Percentiles rank a stretch among this genome's conserved stretches.
phyloP scores from a whole-genome alignment of 306 rosid genomes.

The Corylus heterophylla region DNA sequence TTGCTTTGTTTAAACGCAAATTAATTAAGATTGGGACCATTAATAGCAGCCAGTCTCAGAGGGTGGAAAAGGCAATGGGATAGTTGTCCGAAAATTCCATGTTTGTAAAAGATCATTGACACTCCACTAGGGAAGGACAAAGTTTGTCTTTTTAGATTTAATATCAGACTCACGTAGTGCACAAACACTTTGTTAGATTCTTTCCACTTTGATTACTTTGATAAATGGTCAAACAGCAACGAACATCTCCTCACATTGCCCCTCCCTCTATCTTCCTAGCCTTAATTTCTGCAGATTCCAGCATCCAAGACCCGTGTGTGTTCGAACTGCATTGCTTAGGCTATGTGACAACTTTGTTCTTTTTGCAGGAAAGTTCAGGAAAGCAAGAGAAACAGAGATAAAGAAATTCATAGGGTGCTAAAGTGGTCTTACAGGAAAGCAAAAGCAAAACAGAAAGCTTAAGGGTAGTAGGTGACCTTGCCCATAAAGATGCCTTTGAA shows the following conservation, averaged over 20 bases:
- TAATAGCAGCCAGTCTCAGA: constrained; percentile 1
- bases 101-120: constrained; percentile 21
- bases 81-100: constrained; percentile 48
- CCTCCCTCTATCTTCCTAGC: background rate
- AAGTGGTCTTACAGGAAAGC: constrained; percentile 38
- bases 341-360: constrained; percentile 1
- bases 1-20: constrained; percentile 36
- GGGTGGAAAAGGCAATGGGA: constrained; percentile 15
- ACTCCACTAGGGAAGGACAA: constrained; percentile 48
- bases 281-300: background rate
- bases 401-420: constrained; percentile 28
- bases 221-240: background rate
- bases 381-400: constrained; percentile 11
- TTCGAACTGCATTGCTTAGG: constrained; percentile 8
- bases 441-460: constrained; percentile 41
- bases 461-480: constrained; percentile 37
- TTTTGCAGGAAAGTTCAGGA: constrained; percentile 20
- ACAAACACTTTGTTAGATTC: constrained; percentile 44
- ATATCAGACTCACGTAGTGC: constrained; percentile 12
- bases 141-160: constrained; percentile 41
- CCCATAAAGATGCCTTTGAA: constrained; percentile 48
- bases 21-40: constrained; percentile 18
- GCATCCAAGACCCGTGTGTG: background rate
- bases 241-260: constrained; percentile 18
- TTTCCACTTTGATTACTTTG: constrained; percentile 27